phyloP scores from a whole-genome alignment of 257 asterid species.

The Nicotiana noctiflora region DNA sequence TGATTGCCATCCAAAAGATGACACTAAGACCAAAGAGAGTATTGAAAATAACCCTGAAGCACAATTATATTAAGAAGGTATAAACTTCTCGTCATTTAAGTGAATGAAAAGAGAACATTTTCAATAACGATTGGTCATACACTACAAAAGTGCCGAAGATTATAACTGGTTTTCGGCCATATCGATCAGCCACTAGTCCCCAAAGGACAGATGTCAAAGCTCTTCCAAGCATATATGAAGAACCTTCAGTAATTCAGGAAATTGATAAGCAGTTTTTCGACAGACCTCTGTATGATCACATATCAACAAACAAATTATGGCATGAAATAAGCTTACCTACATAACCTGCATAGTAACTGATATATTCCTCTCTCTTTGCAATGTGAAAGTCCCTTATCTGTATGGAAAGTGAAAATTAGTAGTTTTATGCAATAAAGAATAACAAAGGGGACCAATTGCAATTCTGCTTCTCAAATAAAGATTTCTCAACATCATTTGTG shows the following conservation, averaged over 20 bases:
- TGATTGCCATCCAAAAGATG: constrained; percentile 76
- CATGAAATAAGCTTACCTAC: constrained; percentile 34
- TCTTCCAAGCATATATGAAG: constrained; percentile 63
- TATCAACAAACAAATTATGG: neutral
- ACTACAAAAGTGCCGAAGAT: constrained; percentile 55
- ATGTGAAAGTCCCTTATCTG: constrained; percentile 50
- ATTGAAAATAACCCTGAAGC: constrained; percentile 67
- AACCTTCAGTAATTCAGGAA: constrained; percentile 31
- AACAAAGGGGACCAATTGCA: neutral
- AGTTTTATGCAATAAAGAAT: too few species aligned
- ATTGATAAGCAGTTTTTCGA: neutral
- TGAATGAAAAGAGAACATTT: constrained; percentile 12
- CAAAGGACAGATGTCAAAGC: constrained; percentile 55
- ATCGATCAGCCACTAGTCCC: constrained; percentile 61
- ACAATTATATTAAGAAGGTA: neutral
- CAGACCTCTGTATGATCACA: neutral
- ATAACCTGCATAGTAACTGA: constrained; percentile 67
- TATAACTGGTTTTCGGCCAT: constrained; percentile 71
- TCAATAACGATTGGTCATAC: constrained; percentile 31
- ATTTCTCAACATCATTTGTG: neutral
- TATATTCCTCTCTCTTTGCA: constrained; percentile 58
- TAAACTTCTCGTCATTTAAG: neutral
- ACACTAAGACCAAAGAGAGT: constrained; percentile 76
- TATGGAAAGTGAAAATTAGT: neutral
- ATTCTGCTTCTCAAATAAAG: neutral